A percentile compares a stretch with the other conserved stretches of the same genome.
Evolutionary conservation across 2,329 filamentous ascomycete genomes (phyloP).

Genomic region (Fusarium zealandicum): DNA sequence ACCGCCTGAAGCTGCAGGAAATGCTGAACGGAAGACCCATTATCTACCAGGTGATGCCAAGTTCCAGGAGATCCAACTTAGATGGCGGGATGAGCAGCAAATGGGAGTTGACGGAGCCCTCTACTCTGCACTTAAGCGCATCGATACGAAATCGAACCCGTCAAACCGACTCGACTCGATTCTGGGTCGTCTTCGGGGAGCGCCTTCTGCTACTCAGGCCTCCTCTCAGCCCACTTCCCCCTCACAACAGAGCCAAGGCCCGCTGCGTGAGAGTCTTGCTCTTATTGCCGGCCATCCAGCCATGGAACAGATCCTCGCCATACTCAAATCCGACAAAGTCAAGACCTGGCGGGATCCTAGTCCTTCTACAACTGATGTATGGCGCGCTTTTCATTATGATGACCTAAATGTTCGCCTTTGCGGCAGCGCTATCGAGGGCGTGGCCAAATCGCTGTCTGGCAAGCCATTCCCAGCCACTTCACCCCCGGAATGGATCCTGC

Average conservation of each 20-base stretch:
- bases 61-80: constrained; percentile 57
- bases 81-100: constrained; percentile 57
- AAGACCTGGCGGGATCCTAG: constrained; percentile 54
- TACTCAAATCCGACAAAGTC: constrained; percentile 54
- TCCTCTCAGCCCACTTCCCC: constrained; percentile 20
- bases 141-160: constrained; percentile 49
- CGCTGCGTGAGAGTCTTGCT: constrained; percentile 40
- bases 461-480: constrained; percentile 59
- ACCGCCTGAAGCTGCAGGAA: constrained; percentile 43
- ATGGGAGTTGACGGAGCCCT: constrained; percentile 53
- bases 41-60: constrained; percentile 51
- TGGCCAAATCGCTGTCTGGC: constrained; percentile 52
- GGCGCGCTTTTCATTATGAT: constrained; percentile 48
- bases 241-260: constrained; percentile 12
- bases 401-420: constrained; percentile 54
- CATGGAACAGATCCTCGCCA: constrained; percentile 52
- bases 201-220: constrained; percentile 20
- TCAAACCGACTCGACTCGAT: constrained; percentile 52
- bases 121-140: constrained; percentile 53
- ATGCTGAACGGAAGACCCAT: constrained; percentile 40
- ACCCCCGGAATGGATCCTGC: constrained; percentile 60
- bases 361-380: constrained; percentile 46
- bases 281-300: constrained; percentile 44
- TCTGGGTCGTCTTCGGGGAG: constrained; percentile 46
- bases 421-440: constrained; percentile 52